Base-by-base conservation (phyloP, 192 early-diverging fungal species). In the Cladochytrium replicatum region DNA sequence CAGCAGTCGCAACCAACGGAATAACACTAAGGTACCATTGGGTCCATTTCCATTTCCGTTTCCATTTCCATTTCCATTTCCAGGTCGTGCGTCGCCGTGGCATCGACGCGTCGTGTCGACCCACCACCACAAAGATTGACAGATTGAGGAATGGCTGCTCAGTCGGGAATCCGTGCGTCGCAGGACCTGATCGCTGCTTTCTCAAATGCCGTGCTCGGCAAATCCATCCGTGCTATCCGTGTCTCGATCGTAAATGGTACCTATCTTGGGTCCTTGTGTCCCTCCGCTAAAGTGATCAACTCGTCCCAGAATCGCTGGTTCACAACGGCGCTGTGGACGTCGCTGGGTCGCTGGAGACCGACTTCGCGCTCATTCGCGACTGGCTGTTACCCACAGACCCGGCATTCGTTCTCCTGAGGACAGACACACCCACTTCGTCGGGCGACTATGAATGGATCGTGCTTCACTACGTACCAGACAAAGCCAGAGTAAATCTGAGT, bases 391-490 rank as follows among this genome's bases (percentile, higher is more conserved):
- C 66, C 28, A 63, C 58, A 11, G 64, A 68, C 11, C 85, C 87
- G 1, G 57, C 74, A 46, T 88, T 81, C 50, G 52, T 90, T 32
- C 53, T 88, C 21, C 72, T 80, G 13, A 72, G 83, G 3, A 54
- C 78, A 11, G 85, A 84, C 52, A 32, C 48, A 24, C 62, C 55
- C 27, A 26, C 46, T 4, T 46, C 59, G 13, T 26, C 48, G 5
- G 67, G 64, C 26, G 61, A 61, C 13, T 54, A 61, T 41, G 65
- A 75, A 30, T 93, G 89, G 89, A 66, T 87, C 32, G 71, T 93
- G 32, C 59, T 85, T 38, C 63, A 77, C 26, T 90, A 81, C 61
- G 83, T 90, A 4, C 90, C 90, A 1, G 91, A 93, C 54, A 34
- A 71, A 23, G 82, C 87, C 22, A 74, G n/a, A n/a, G n/a, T n/a